These are phyloP conservation scores for Aspergillus pseudotamarii DNA, from an alignment of 2,329 filamentous ascomycete genomes.

Conservation along the genomic window DNA sequence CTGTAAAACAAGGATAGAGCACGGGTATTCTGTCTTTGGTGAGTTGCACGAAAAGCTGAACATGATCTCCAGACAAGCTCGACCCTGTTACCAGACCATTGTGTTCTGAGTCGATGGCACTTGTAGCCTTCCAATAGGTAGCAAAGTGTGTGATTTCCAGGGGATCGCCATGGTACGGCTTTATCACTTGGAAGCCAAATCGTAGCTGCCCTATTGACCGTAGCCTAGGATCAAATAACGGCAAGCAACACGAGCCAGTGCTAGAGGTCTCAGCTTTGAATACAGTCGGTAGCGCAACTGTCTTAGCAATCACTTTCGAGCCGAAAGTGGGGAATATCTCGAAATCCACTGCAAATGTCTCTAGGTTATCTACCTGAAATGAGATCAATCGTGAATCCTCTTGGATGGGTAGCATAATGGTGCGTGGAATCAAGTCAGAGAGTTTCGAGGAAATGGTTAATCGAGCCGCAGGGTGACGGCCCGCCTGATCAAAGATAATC, in stretches of 20 bases:
- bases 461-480: conserved; percentile 91
- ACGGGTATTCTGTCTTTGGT: conserved; percentile 86
- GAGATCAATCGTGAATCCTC: conserved; percentile 92
- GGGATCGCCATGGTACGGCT: conserved; percentile 88
- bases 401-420: conserved; percentile 91
- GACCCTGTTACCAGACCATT: conserved; percentile 91
- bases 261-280: conserved; percentile 77
- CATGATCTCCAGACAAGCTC: conserved; percentile 93
- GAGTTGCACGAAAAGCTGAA: conserved; percentile 87
- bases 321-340: conserved; percentile 98
- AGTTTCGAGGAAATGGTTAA: conserved; percentile 96
- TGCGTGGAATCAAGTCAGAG: conserved; percentile 94
- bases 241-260: conserved; percentile 79
- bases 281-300: conserved; percentile 83
- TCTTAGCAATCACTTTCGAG: conserved; percentile 95
- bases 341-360: conserved; percentile 92
- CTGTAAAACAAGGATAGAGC: conserved; percentile 82
- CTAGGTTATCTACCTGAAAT: conserved; percentile 93
- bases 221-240: conserved; percentile 88
- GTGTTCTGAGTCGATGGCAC: conserved; percentile 82
- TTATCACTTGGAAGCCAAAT: conserved; percentile 95
- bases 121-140: conserved; percentile 99
- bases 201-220: conserved; percentile 90
- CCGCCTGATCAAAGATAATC: conserved; percentile 93
- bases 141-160: conserved; percentile 97